Evolutionary conservation across 345 rosid genomes (phyloP).

Genomic region (Melastoma malabathricum): DNA sequence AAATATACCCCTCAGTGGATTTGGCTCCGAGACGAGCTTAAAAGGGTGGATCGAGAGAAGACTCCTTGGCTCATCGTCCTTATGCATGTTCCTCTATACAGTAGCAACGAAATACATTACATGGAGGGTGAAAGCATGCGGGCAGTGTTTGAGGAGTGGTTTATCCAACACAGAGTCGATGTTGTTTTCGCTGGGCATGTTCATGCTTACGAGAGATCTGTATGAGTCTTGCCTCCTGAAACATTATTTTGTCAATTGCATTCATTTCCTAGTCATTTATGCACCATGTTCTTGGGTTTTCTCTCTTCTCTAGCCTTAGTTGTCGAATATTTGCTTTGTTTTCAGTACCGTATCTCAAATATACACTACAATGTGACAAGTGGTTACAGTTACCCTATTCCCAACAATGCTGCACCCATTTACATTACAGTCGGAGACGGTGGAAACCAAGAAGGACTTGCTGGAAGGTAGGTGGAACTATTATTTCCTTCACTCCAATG

Average conservation of each 20-base stretch:
- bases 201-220: constrained; percentile 97
- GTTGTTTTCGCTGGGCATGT: constrained; percentile 83
- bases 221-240: constrained; percentile 12
- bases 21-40: constrained; percentile 60
- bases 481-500: neutral
- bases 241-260: neutral
- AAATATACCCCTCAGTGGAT: constrained; percentile 68
- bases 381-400: constrained; percentile 38
- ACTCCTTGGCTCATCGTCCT: constrained; percentile 91
- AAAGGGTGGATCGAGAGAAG: constrained; percentile 70
- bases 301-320: neutral
- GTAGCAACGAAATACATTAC: constrained; percentile 64
- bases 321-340: neutral
- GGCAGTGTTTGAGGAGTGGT: constrained; percentile 65
- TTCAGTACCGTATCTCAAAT: constrained; percentile 71
- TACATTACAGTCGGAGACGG: constrained; percentile 87
- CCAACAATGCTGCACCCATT: constrained; percentile 64
- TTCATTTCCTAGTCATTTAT: neutral
- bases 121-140: constrained; percentile 96
- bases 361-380: constrained; percentile 49
- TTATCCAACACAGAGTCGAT: constrained; percentile 51
- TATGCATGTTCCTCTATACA: constrained; percentile 74
- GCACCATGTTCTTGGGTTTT: neutral
- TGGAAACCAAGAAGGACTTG: constrained; percentile 86
- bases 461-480: constrained; percentile 28